Conservation (phyloP, 2,329 filamentous ascomycete genomes). For the Mycosphaerella sp. region DNA sequence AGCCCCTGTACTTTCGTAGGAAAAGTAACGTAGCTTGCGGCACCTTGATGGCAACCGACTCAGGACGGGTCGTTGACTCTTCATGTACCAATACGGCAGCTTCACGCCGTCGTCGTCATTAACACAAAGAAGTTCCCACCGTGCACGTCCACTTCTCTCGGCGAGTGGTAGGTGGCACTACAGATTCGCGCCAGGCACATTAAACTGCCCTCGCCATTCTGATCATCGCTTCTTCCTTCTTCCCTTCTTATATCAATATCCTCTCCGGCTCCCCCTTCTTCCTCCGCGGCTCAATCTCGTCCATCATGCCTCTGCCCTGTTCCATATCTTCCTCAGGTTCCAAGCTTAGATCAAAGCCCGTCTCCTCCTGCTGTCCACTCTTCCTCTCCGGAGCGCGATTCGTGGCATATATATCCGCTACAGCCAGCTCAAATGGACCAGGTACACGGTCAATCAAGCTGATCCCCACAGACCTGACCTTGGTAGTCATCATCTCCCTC, state of each 20-base stretch:
- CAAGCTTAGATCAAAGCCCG: conserved; percentile 27
- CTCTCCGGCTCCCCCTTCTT: conserved; percentile 34
- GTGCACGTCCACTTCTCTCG: too few species aligned
- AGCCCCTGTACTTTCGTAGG: too few species aligned
- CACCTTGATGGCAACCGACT: too few species aligned
- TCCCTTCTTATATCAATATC: conserved; percentile 27
- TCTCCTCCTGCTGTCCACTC: conserved; percentile 28
- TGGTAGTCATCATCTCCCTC: conserved; percentile 78
- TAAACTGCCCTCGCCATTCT: too few species aligned
- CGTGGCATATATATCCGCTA: conserved; percentile 86
- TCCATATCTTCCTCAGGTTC: conserved; percentile 18
- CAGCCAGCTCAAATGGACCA: conserved; percentile 79
- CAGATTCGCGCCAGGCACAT: too few species aligned
- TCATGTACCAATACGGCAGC: too few species aligned
- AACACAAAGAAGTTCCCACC: too few species aligned
- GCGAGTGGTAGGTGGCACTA: too few species aligned
- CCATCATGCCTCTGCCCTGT: conserved; percentile 26
- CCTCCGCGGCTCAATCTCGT: conserved; percentile 28
- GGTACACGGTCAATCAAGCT: conserved; percentile 83
- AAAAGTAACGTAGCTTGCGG: too few species aligned
- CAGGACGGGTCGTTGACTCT: too few species aligned
- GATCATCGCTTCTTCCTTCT: too few species aligned
- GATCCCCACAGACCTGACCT: conserved; percentile 77
- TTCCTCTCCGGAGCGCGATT: conserved; percentile 51
- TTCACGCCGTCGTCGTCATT: too few species aligned